Evolutionary conservation across 1,284 basidiomycete species (phyloP), one percentile per base, ranked within the genome.

Genomic region (Moniliophthora roreri): DNA sequence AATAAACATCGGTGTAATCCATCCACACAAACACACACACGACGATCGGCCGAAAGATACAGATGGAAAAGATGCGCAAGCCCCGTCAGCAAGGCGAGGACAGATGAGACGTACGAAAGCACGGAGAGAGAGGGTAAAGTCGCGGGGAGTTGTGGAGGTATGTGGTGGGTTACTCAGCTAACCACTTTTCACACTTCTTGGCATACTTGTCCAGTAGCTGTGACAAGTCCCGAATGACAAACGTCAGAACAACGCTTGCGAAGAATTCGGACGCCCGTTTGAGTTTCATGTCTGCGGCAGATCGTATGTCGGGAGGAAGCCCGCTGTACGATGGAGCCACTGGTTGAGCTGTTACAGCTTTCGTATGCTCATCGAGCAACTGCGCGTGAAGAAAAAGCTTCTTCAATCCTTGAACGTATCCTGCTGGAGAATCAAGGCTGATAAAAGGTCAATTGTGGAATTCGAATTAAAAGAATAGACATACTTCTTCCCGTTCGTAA

Each of bases 201-300:
- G 86, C 89, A 67, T 91, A 93, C 72, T 93, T 95, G 76, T 98
- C 95, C 60, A 98, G 77, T 53, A 98, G 76, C 62, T 85, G 85
- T 47, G 88, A 87, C 59, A 91, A 77, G 66, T 91, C 89, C 46
- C 89, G 87, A 63, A 98, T 82, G 58, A 98, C 91, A 69, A 97
- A 97, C 8, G 91, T 91, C 52, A 97, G 77, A 41, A 99, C 81
- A 52, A 97, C 93, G 39, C 81, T 88, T 5, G 89, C 89, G 60
- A 97, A 93, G 69, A 98, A 98, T 62, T 98, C 93, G 15, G 92
- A 93, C 6, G 84, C 79, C 54, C 89, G 84, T 61, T 81, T 85
- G 51, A 98, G 78, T 63, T 87, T 88, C 58, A 78, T 72, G 65
- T 96, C 92, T 51, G 93, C 80, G 10, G 80, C 78, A 32, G 66